phyloP scores from a whole-genome alignment of 768 basidiomycete genomes.

The Lactarius deliciosus region DNA sequence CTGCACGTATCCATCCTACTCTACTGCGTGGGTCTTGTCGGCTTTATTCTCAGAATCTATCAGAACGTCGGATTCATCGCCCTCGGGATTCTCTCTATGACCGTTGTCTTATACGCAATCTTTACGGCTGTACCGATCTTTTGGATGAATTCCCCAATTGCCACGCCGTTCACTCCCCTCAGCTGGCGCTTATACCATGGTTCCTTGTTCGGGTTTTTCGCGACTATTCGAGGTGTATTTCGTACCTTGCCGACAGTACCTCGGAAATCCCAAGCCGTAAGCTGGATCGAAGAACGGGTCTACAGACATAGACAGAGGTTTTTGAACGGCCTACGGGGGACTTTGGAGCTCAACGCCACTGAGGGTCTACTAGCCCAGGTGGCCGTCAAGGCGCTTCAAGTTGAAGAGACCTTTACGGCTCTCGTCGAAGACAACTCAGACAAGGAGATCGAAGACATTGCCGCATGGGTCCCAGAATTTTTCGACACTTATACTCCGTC shows the following conservation, averaged over 20 bases:
- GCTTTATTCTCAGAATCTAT: not conserved
- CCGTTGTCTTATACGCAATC: not conserved
- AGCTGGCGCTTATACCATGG: not conserved
- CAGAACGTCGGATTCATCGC: not conserved
- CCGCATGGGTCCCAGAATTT: not conserved
- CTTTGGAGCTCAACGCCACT: not conserved
- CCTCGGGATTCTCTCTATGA: not conserved
- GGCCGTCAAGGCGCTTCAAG: not conserved
- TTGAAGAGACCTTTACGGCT: not conserved
- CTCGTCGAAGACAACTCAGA: not conserved
- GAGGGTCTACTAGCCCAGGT: not conserved
- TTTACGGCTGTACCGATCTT: not conserved
- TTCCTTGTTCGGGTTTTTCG: not conserved
- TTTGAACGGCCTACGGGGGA: not conserved
- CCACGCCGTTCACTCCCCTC: too few species aligned
- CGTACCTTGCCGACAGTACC: not conserved
- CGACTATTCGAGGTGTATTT: not conserved
- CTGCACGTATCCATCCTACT: conserved; percentile 5
- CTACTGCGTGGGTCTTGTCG: not conserved
- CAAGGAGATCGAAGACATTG: not conserved
- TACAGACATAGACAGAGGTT: not conserved
- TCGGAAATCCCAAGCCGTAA: not conserved
- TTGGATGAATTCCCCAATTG: not conserved
- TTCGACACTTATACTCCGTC: not conserved
- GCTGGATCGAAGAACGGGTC: not conserved